Evolutionary conservation across 2,329 filamentous ascomycete species (phyloP).

Genomic region (Ascochyta lentis): DNA sequence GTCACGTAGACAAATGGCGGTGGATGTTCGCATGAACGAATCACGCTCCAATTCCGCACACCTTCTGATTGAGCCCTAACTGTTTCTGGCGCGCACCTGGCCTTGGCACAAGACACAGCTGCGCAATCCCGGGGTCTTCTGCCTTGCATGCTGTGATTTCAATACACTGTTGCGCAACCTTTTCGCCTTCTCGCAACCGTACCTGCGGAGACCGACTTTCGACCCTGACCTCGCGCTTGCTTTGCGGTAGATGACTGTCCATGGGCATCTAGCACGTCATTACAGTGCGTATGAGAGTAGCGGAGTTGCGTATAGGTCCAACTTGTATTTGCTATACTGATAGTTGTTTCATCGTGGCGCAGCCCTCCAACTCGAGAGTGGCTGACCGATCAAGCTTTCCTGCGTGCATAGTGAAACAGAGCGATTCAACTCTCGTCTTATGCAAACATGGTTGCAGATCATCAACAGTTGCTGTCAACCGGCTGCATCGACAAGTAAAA

Average conservation of each 20-base stretch:
- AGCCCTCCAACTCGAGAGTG: background rate
- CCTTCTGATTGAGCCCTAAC: constrained; percentile 33
- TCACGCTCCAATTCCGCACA: constrained; percentile 30
- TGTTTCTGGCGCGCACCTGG: constrained; percentile 14
- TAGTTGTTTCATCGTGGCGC: constrained; percentile 11
- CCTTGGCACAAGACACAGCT: constrained; percentile 16
- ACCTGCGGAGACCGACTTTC: background rate
- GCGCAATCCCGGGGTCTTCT: constrained; percentile 12
- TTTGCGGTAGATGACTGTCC: background rate
- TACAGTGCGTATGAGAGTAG: constrained; percentile 1
- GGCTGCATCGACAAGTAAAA: background rate
- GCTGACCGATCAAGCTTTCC: background rate
- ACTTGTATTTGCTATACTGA: background rate
- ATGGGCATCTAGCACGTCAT: constrained; percentile 21
- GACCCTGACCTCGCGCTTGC: background rate
- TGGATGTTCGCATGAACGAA: constrained; percentile 33
- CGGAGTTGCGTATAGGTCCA: constrained; percentile 7
- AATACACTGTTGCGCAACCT: constrained; percentile 3
- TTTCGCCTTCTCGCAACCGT: background rate
- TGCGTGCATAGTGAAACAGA: background rate
- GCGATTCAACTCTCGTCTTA: constrained; percentile 9
- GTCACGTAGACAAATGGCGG: constrained; percentile 39
- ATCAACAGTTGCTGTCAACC: constrained; percentile 1
- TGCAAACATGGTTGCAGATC: constrained; percentile 1
- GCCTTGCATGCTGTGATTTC: constrained; percentile 6